phyloP scores from a whole-genome alignment of 257 asterid species.

The Gentiana macrophylla region DNA sequence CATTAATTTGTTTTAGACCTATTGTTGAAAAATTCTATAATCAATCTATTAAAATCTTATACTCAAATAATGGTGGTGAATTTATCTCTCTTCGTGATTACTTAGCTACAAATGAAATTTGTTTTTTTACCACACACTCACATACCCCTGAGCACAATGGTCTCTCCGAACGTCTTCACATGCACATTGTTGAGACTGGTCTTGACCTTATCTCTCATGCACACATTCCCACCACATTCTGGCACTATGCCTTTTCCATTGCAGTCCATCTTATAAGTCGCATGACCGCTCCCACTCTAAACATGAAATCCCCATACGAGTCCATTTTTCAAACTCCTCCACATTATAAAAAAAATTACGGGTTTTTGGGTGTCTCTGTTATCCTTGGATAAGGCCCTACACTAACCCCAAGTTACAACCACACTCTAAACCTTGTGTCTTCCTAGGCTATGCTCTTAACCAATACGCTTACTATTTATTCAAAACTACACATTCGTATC shows the following conservation, averaged over 20 bases:
- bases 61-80: slow-evolving; percentile 1
- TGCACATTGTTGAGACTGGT: too few species aligned
- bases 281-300: background rate
- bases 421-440: slow-evolving; percentile 1
- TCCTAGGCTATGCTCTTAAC: background rate
- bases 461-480: slow-evolving; percentile 4
- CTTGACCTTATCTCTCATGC: background rate
- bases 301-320: background rate
- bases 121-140: background rate
- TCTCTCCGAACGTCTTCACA: too few species aligned
- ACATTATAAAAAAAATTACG: background rate
- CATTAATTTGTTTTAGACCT: background rate
- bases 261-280: too few species aligned
- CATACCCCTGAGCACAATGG: slow-evolving; percentile 6
- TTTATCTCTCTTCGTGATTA: background rate
- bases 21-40: slow-evolving; percentile 1
- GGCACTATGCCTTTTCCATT: slow-evolving; percentile 2
- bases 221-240: too few species aligned
- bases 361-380: slow-evolving; percentile 9
- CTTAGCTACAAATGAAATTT: background rate
- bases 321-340: background rate
- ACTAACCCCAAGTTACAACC: background rate
- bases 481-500: background rate
- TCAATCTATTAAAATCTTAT: background rate
- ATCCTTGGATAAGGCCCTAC: slow-evolving; percentile 1